These are phyloP conservation scores for Candida albicans DNA, from an alignment of 1,139 yeast species.

Conservation along the genomic window DNA sequence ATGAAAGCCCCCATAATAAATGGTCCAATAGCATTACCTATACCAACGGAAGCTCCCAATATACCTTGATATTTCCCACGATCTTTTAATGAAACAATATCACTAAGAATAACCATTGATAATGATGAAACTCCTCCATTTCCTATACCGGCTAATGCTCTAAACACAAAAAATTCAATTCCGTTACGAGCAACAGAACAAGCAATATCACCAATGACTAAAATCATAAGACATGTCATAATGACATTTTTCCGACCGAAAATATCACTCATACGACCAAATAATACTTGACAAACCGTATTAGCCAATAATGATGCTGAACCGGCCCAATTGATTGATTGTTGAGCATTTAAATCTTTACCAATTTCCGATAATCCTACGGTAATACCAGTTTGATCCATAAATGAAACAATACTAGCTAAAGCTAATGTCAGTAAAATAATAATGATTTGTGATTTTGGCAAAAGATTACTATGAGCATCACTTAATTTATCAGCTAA, in stretches of 20 bases:
- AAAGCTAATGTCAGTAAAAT: constrained; percentile 29
- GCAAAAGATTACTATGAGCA: constrained; percentile 36
- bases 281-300: constrained; percentile 45
- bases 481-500: constrained; percentile 37
- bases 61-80: constrained; percentile 50
- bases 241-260: constrained; percentile 45
- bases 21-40: constrained; percentile 60
- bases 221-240: constrained; percentile 28
- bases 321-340: constrained; percentile 53
- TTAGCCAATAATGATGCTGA: constrained; percentile 48
- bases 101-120: constrained; percentile 44
- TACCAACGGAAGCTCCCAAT: constrained; percentile 52
- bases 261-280: constrained; percentile 45
- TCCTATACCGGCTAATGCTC: constrained; percentile 49
- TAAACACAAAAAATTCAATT: constrained; percentile 39
- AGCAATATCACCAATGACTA: constrained; percentile 39
- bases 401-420: constrained; percentile 28
- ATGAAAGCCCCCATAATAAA: constrained; percentile 54
- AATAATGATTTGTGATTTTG: constrained; percentile 30
- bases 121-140: constrained; percentile 45
- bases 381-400: constrained; percentile 48
- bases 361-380: constrained; percentile 40
- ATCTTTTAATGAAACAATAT: constrained; percentile 42
- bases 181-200: constrained; percentile 45
- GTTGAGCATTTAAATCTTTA: constrained; percentile 35